Base-by-base conservation (phyloP, 2,329 filamentous ascomycete genomes). In the Ceratocystis diversiconidia region DNA sequence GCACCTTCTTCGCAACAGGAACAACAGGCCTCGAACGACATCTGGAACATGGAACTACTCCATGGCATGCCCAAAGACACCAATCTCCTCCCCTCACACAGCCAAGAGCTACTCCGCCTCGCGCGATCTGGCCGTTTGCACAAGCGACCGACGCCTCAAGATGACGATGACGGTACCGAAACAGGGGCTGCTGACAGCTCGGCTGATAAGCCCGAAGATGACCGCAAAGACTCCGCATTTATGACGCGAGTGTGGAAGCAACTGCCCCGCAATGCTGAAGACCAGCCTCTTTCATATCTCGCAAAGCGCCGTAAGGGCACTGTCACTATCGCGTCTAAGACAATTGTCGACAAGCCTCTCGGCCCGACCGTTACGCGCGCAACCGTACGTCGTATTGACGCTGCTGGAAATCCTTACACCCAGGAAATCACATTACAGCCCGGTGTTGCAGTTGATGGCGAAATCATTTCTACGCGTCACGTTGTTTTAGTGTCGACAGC, bases 21-120 rank as follows among this genome's bases (percentile, higher is more conserved):
- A 70, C 84, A 80, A 32, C 79, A 77, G 41, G 79, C 85, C 68
- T 81, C 81, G 70, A 84, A 85, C 71, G 83, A 88, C 73, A 79
- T 83, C 63, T 92, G 88, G 83, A 86, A 85, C n/a, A 72, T 79
- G 61, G 92, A 96, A 72, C 81, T 90, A 19, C 86, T 89, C 2
- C 79, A 83, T 69, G 84, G 83, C 57, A 92, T 96, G 89, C 92
- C 92, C 48, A 88, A 89, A 71, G 92, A 96, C 73, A 89, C 85
- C 36, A 82, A 88, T 66, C 79, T 95, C 41, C 79, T 96, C 8
- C 83, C 89, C 0, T 82, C 86, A 1, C 88, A 91, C 73, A 92
- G 87, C 64, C 89, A 94, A 71, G 89, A 92, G 69, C 80, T 96
- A 4, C 79, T 96, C 15, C 86, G 89, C 66, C 88, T 89, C 46